Evolutionary conservation across 1,284 basidiomycete species (phyloP), one percentile per base, ranked within the genome.

Genomic region (Ceratobasidium sp.): DNA sequence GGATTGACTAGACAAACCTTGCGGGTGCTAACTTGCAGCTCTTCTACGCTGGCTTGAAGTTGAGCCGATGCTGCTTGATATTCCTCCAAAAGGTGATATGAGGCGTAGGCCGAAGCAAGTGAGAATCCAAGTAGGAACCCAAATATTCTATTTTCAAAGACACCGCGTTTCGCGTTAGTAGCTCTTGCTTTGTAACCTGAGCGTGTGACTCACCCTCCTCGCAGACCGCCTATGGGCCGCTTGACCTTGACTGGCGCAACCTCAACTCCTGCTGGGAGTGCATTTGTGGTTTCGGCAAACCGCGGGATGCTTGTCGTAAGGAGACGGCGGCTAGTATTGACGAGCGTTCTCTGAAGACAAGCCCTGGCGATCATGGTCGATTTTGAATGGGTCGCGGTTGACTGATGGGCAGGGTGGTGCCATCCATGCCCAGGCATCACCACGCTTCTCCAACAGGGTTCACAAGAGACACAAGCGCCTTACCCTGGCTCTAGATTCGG

Each of bases 51-150:
- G 21, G 91, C 88, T 79, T 96, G 90, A 73, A 97, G 83, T 32
- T 92, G 86, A 30, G 90, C 89, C 4, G 91, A 93, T 8, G 95
- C 94, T 62, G 87, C 84, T 80, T 94, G 93, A 82, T 95, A 96
- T 82, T 97, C 95, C 76, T 96, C 92, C 64, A 96, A 83, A 30
- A 97, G 84, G 79, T 93, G 89, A 80, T 94, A 96, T 59, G 93
- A 91, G 57, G 93, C 93, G 77, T 91, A 88, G 0, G 92, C 89
- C 1, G 93, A 81, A 6, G 82, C 81, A 36, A 94, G 80, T 4
- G 93, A 94, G 83, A 96, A 96, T 0, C 94, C 94, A 77, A 95
- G 88, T 53, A 96, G 82, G 79, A 97, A 97, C 0, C 95, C 95
- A 32, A 96, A 86, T 72, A 97, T 88, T 61, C 93, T 96, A 76